phyloP scores from a whole-genome alignment of 2,329 filamentous ascomycete genomes.

The Aureobasidium melanogenum region DNA sequence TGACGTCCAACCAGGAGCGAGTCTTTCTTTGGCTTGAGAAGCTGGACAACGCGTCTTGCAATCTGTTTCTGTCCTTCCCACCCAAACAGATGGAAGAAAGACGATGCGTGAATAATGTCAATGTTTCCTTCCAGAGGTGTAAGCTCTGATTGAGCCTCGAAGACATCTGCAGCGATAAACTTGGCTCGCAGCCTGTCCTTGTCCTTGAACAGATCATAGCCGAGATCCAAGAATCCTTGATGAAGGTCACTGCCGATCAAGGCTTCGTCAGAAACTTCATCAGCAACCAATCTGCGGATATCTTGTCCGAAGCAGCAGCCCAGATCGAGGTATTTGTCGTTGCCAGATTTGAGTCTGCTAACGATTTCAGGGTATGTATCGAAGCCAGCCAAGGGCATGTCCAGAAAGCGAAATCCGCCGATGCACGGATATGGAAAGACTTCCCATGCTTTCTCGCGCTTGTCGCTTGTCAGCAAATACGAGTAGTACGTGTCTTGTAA shows the following conservation, averaged over 20 bases:
- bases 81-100: conserved; percentile 38
- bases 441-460: conserved; percentile 19
- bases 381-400: conserved; percentile 18
- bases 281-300: conserved; percentile 29
- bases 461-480: neutral
- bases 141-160: conserved; percentile 23
- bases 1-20: conserved; percentile 33
- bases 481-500: too few species aligned
- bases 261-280: conserved; percentile 27
- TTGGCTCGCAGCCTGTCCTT: conserved; percentile 21
- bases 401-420: conserved; percentile 17
- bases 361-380: conserved; percentile 21
- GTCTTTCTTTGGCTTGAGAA: conserved; percentile 27
- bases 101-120: conserved; percentile 33
- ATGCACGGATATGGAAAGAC: conserved; percentile 18
- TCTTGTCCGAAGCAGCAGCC: conserved; percentile 34
- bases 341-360: conserved; percentile 18
- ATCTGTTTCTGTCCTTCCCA: conserved; percentile 31
- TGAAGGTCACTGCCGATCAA: conserved; percentile 27
- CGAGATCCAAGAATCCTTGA: conserved; percentile 27
- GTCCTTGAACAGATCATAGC: conserved; percentile 32
- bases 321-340: conserved; percentile 30
- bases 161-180: conserved; percentile 29
- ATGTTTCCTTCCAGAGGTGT: conserved; percentile 30
- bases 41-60: conserved; percentile 23